These are phyloP conservation scores for Penicillium nordicum DNA, from an alignment of 2,329 filamentous ascomycete species.

Conservation along the genomic window DNA sequence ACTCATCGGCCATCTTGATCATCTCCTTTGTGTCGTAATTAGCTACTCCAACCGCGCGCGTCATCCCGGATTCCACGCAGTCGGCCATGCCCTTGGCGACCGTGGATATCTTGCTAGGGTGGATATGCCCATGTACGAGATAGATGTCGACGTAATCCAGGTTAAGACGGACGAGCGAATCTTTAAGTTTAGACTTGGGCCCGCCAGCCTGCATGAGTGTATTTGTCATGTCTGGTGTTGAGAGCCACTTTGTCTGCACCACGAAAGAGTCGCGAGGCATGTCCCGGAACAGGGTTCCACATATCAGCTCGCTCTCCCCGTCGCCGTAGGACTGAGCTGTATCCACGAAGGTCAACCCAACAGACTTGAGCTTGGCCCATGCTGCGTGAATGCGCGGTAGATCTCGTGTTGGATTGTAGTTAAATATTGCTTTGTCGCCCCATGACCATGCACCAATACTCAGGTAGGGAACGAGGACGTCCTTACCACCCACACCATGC, in stretches of 20 bases:
- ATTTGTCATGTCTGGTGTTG: slow-evolving; percentile 32
- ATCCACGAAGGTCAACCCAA: slow-evolving; percentile 44
- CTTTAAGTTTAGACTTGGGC: slow-evolving; percentile 37
- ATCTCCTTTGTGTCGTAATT: slow-evolving; percentile 45
- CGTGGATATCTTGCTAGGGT: slow-evolving; percentile 38
- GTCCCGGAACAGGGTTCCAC: slow-evolving; percentile 39
- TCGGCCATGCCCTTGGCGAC: slow-evolving; percentile 44
- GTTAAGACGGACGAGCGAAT: slow-evolving; percentile 38
- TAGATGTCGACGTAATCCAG: slow-evolving; percentile 45
- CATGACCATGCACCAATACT: slow-evolving; percentile 31
- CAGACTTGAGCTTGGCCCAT: slow-evolving; percentile 37
- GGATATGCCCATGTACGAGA: slow-evolving; percentile 46
- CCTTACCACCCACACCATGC: slow-evolving; percentile 20
- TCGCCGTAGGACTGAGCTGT: slow-evolving; percentile 45
- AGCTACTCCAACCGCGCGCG: slow-evolving; percentile 44
- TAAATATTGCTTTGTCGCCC: slow-evolving; percentile 31
- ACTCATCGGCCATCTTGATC: slow-evolving; percentile 43
- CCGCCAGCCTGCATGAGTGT: slow-evolving; percentile 32
- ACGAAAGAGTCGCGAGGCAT: slow-evolving; percentile 37
- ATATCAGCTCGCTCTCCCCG: slow-evolving; percentile 44
- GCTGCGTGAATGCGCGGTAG: slow-evolving; percentile 36
- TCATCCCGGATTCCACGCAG: slow-evolving; percentile 43
- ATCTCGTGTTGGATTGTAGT: slow-evolving; percentile 36
- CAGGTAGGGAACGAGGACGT: slow-evolving; percentile 27
- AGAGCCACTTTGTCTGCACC: slow-evolving; percentile 43